Conservation (phyloP, 345 rosid genomes). For the Viola odorata region DNA sequence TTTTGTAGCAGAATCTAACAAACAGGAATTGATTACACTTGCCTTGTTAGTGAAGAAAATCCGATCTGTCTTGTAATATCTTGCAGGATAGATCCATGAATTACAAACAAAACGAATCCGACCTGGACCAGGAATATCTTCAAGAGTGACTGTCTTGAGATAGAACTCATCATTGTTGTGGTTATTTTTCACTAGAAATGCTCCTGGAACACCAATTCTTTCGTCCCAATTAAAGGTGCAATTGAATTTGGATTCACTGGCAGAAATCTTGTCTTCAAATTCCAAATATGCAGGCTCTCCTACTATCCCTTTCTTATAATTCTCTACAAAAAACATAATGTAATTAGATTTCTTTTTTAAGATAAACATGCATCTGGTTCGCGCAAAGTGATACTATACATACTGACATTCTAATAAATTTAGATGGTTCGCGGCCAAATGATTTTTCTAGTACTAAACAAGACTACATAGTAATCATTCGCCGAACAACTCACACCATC, state of each 20-base stretch:
- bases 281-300: constrained; percentile 59
- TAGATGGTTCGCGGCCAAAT: too few relatives aligned
- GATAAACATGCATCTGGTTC: too few relatives aligned
- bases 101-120: constrained; percentile 66
- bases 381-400: too few relatives aligned
- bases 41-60: constrained; percentile 83
- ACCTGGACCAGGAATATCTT: constrained; percentile 64
- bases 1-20: neutral
- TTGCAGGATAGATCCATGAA: constrained; percentile 81
- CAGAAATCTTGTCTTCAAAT: constrained; percentile 6
- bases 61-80: constrained; percentile 42
- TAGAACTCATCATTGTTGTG: constrained; percentile 55
- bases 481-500: too few relatives aligned
- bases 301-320: constrained; percentile 30
- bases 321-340: neutral
- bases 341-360: too few relatives aligned
- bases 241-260: constrained; percentile 46
- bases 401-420: too few relatives aligned
- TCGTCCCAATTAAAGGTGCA: constrained; percentile 52
- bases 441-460: too few relatives aligned
- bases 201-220: constrained; percentile 64
- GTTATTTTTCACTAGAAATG: constrained; percentile 45
- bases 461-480: too few relatives aligned
- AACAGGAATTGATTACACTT: neutral
- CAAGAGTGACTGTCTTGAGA: constrained; percentile 65